Conservation (phyloP, 352 stramenopile genomes). For the Phytopythium oedochilum region DNA sequence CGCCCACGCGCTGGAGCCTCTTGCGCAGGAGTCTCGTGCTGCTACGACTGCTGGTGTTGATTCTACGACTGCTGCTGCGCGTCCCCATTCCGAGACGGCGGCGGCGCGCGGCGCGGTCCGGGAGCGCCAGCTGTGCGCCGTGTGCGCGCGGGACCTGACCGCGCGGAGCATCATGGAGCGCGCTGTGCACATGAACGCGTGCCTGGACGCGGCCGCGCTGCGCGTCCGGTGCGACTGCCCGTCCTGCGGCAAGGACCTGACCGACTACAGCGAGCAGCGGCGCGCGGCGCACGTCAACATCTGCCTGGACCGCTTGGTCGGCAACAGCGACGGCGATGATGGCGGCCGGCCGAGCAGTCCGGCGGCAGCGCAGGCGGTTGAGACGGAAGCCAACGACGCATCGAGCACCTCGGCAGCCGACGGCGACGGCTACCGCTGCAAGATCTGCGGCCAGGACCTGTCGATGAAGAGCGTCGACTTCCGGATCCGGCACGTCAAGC, state of each 20-base stretch:
- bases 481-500: conserved; percentile 79
- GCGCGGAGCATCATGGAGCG: conserved; percentile 38
- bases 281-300: conserved; percentile 64
- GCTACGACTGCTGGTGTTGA: no score
- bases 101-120: no score
- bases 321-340: not conserved
- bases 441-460: conserved; percentile 63
- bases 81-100: no score
- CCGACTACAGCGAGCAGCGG: conserved; percentile 60
- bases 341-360: no score
- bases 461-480: conserved; percentile 24
- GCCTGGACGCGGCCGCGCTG: conserved; percentile 39
- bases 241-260: conserved; percentile 47
- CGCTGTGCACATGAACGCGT: conserved; percentile 69
- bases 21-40: no score
- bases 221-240: conserved; percentile 43
- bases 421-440: conserved; percentile 36
- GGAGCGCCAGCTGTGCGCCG: conserved; percentile 29
- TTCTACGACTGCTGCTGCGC: no score
- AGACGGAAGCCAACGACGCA: no score
- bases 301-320: conserved; percentile 40
- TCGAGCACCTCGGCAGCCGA: no score
- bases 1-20: no score
- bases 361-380: no score
- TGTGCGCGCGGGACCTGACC: conserved; percentile 64